Evolutionary conservation across 768 basidiomycete species (phyloP), one percentile per base, ranked within the genome.

Genomic region (Podaxis carcinomalis): DNA sequence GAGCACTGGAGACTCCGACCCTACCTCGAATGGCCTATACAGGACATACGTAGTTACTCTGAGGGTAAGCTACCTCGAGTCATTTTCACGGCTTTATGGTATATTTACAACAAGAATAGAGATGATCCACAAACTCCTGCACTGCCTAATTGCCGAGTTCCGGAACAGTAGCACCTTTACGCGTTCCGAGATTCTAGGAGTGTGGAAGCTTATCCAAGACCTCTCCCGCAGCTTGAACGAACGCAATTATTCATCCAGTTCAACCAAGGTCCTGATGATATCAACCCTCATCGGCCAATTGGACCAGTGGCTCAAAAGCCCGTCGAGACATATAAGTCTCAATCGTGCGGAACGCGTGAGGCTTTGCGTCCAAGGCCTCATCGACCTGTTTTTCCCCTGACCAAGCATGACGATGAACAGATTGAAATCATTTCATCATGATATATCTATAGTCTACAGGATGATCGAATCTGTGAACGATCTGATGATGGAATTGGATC

Each of bases 351-450:
- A 57, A 13, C 47, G 56, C 23, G 13, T 49, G 6, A 57, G 44
- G 32, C 37, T 57, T 6, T 57, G 56, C 14, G 44, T 36, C 7
- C 56, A 57, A 23, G 56, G 56, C 6, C 56, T 57, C 35, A 57
- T 57, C 11, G 28, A 57, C 36, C 16, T 57, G 2, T 57, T 57
- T 16, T 57, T 57, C 47, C 56, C 56, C 11, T 57, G 56, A 47
- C 47, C 56, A 5, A 50, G 56, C 28, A 57, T 57, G 56, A 50
- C 35, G 9, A 57, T 57, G 56, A 23, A 37, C 19, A 32, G 56
- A 21, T 27, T 57, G 19, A 28, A 23, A 35, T 35, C 32, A 23
- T 57, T 57, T 14, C 28, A 57, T 39, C 56, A 49, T 11, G 47
- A 57, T 16, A 57, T 57, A 0, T 23, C 46, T 5, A 16, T 36